phyloP scores from a whole-genome alignment of 1,139 yeast genomes.

The Saccharomyces hybrid region DNA sequence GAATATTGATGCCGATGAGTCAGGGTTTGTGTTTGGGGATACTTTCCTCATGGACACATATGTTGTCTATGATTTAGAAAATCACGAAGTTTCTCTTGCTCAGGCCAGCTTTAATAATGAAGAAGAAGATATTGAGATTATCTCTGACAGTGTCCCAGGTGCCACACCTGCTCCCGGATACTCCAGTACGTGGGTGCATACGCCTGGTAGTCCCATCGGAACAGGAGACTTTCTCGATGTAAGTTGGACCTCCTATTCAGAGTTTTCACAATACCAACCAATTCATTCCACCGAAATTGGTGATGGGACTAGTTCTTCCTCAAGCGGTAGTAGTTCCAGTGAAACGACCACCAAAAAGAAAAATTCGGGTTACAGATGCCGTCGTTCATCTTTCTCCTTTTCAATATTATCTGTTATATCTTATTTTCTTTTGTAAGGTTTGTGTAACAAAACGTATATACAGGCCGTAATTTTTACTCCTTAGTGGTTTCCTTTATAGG shows the following conservation, averaged over 20 bases:
- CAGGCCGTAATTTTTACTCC: no score
- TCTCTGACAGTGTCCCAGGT: conserved; percentile 38
- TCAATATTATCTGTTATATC: background rate
- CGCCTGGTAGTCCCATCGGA: background rate
- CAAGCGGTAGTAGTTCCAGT: background rate
- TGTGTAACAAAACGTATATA: no score
- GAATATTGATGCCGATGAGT: conserved; percentile 30
- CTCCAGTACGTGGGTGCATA: conserved; percentile 31
- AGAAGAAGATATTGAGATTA: conserved; percentile 39
- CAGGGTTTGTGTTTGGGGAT: conserved; percentile 52
- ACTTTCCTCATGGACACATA: conserved; percentile 65
- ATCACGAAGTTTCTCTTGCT: conserved; percentile 57
- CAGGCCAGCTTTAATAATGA: conserved; percentile 39
- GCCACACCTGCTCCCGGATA: conserved; percentile 38
- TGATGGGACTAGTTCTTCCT: background rate
- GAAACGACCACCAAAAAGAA: background rate
- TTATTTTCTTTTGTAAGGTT: background rate
- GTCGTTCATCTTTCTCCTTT: background rate
- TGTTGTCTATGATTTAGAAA: conserved; percentile 68
- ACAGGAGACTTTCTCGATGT: background rate
- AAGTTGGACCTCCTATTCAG: background rate
- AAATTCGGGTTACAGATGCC: background rate
- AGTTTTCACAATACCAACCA: background rate
- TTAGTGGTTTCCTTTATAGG: no score
- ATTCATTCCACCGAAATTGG: background rate